Percentiles rank a stretch among this genome's conserved stretches.
Evolutionary conservation across 768 basidiomycete species (phyloP).

Genomic region (Lactifluus piperatus): DNA sequence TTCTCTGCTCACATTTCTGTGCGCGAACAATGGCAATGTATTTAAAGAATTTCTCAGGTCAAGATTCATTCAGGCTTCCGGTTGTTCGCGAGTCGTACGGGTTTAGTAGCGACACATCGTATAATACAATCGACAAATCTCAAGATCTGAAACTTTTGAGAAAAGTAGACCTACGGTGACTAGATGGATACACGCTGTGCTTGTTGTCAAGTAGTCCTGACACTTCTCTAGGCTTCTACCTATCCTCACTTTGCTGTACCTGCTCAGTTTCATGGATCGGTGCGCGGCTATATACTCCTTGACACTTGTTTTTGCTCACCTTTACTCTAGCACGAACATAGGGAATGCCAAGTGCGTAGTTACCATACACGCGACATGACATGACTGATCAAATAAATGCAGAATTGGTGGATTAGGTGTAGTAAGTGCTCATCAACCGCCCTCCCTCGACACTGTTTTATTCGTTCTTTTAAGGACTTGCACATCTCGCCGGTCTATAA

Average conservation of each 20-base stretch:
- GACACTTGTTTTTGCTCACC: neutral
- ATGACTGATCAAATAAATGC: neutral
- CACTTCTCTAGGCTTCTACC: slow-evolving; percentile 29
- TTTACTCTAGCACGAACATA: slow-evolving; percentile 26
- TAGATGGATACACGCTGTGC: neutral
- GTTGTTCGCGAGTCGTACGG: neutral
- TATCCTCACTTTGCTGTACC: slow-evolving; percentile 33
- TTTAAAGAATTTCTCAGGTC: neutral
- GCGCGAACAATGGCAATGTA: neutral
- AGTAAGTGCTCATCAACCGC: neutral
- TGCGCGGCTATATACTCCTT: slow-evolving; percentile 12
- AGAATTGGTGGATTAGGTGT: slow-evolving; percentile 43
- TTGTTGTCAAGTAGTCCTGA: neutral
- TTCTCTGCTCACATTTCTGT: neutral
- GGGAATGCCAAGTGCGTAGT: slow-evolving; percentile 32
- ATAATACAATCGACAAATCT: neutral
- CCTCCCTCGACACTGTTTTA: neutral
- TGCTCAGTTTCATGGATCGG: slow-evolving; percentile 36
- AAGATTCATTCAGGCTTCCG: neutral
- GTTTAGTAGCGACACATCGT: neutral
- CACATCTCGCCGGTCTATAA: slow-evolving; percentile 45
- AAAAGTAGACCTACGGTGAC: slow-evolving; percentile 14
- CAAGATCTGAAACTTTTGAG: slow-evolving; percentile 11
- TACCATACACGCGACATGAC: neutral
- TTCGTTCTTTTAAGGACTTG: slow-evolving; percentile 36